These are phyloP conservation scores for Nitzschia sp. DNA, from an alignment of 108 stramenopile genomes.

Conservation along the genomic window DNA sequence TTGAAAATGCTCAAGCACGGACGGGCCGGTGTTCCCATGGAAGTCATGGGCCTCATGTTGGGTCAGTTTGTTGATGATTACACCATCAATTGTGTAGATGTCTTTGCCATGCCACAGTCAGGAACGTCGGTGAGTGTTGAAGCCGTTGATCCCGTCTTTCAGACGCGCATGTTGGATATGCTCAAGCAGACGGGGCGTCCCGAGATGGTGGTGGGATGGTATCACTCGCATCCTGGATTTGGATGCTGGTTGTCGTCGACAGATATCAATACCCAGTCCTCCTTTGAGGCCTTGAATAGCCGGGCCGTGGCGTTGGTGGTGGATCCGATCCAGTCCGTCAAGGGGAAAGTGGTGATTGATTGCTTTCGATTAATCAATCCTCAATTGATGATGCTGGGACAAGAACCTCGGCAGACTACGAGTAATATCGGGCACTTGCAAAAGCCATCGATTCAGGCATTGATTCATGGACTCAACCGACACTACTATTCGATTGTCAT, in stretches of 20 bases:
- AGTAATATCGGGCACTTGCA: conserved; percentile 98
- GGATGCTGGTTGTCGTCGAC: conserved; percentile 98
- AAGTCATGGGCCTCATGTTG: conserved; percentile 99
- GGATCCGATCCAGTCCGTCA: conserved; percentile 99
- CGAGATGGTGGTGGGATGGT: conserved; percentile 99
- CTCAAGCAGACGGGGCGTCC: conserved; percentile 97
- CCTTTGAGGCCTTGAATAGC: conserved; percentile 94
- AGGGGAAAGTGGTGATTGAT: conserved; percentile 99
- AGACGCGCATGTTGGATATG: conserved; percentile 99
- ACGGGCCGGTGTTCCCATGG: conserved; percentile 99
- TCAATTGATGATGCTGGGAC: conserved; percentile 97
- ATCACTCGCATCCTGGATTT: conserved; percentile 99
- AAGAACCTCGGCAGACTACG: conserved; percentile 98
- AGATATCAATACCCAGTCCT: conserved; percentile 98
- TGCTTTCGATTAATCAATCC: conserved; percentile 99
- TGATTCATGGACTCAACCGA: conserved; percentile 98
- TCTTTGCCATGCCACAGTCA: conserved; percentile 99
- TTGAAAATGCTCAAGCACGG: conserved; percentile 99
- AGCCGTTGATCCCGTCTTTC: conserved; percentile 98
- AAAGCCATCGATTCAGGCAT: conserved; percentile 98
- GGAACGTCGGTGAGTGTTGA: conserved; percentile 98
- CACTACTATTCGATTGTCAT: conserved; percentile 99
- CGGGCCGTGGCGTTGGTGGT: conserved; percentile 98
- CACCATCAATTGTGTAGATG: conserved; percentile 99
- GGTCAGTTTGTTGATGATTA: conserved; percentile 99